Conservation (phyloP, 2,329 filamentous ascomycete genomes). For the Cladosporium halotolerans region DNA sequence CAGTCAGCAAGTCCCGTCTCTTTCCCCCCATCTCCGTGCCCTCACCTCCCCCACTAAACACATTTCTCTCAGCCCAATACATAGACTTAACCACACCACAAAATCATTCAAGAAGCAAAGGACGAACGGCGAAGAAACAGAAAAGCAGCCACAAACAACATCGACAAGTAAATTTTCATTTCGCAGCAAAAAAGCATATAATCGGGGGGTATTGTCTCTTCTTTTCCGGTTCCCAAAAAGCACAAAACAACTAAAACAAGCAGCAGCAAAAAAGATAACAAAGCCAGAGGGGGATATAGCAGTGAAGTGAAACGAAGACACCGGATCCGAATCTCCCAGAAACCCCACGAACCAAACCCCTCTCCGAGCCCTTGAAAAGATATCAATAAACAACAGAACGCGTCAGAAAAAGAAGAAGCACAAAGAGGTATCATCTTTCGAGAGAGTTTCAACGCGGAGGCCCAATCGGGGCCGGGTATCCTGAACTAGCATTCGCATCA, state of each 20-base stretch:
- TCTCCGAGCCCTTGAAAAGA: conserved; percentile 5
- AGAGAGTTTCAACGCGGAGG: conserved; percentile 30
- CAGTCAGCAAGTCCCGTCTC: too few relatives aligned
- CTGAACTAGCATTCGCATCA: conserved; percentile 29
- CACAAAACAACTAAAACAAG: conserved; percentile 5
- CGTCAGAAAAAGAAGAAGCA: conserved; percentile 12
- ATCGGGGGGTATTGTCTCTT: conserved; percentile 10
- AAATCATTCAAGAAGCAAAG: neutral
- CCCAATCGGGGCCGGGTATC: conserved; percentile 36
- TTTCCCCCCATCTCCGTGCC: too few relatives aligned
- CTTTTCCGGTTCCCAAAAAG: neutral
- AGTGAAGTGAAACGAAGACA: too few relatives aligned
- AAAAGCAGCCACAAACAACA: conserved; percentile 3
- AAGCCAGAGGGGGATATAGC: too few relatives aligned
- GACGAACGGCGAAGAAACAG: conserved; percentile 6
- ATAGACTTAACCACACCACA: too few relatives aligned
- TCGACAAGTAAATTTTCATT: conserved; percentile 13
- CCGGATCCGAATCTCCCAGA: too few relatives aligned
- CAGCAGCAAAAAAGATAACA: conserved; percentile 3
- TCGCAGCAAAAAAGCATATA: conserved; percentile 7
- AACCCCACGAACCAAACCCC: neutral
- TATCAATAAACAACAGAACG: conserved; percentile 13
- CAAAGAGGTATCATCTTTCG: conserved; percentile 11
- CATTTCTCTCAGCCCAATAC: too few relatives aligned
- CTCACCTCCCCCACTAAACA: too few relatives aligned